Conservation (phyloP, 106 monocot genomes). For the Iris macrosiphon region DNA sequence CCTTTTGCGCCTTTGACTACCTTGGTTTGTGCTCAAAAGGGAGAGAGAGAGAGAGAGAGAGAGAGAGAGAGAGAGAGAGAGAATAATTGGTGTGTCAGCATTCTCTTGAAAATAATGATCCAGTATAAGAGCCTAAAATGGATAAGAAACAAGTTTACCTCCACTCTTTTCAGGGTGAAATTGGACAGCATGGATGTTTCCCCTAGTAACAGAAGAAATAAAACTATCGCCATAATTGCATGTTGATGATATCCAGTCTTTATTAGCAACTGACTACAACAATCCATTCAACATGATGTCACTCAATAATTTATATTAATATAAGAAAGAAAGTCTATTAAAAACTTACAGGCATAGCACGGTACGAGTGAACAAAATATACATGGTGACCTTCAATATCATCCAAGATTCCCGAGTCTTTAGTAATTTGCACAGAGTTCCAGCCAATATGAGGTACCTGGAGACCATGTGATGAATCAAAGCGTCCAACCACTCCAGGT, state of each 20-base stretch:
- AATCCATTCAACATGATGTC: slow-evolving; percentile 2
- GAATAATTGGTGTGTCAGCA: too few relatives aligned
- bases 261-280: slow-evolving; percentile 78
- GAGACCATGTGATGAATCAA: slow-evolving; percentile 65
- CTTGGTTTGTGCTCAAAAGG: too few relatives aligned
- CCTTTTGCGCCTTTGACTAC: too few relatives aligned
- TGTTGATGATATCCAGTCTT: slow-evolving; percentile 88
- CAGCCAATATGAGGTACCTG: slow-evolving; percentile 94
- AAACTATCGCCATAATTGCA: slow-evolving; percentile 86
- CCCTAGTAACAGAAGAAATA: slow-evolving; percentile 78
- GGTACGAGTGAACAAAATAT: slow-evolving; percentile 97
- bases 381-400: slow-evolving; percentile 72
- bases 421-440: slow-evolving; percentile 58
- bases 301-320: background rate
- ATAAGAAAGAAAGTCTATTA: slow-evolving; percentile 1
- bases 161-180: slow-evolving; percentile 99
- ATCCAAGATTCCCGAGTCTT: slow-evolving; percentile 64
- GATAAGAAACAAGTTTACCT: slow-evolving; percentile 40
- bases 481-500: slow-evolving; percentile 73
- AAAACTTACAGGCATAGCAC: slow-evolving; percentile 68
- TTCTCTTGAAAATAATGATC: too few relatives aligned
- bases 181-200: slow-evolving; percentile 91
- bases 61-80: too few relatives aligned
- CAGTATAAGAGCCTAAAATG: too few relatives aligned
- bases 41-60: too few relatives aligned